These are phyloP conservation scores for Syncephalastrum contaminatum DNA, from an alignment of 371 early-diverging fungal genomes.

Conservation along the genomic window DNA sequence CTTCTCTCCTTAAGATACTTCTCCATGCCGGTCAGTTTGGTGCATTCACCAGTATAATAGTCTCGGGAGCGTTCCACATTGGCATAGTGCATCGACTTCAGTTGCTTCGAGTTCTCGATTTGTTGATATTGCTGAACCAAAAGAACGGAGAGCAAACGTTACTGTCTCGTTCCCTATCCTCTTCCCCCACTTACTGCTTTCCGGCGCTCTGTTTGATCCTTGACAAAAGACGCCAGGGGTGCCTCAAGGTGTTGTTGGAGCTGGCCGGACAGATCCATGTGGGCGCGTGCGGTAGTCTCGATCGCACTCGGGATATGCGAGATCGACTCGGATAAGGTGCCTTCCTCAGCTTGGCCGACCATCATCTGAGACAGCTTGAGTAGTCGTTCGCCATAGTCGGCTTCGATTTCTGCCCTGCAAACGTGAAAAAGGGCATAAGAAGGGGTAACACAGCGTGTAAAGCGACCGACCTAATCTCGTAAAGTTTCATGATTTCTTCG, in stretches of 20 bases:
- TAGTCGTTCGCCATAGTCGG: constrained; percentile 28
- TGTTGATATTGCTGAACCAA: constrained; percentile 33
- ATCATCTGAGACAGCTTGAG: constrained; percentile 21
- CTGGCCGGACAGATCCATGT: constrained; percentile 29
- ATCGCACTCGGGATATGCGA: constrained; percentile 28
- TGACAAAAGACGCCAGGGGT: constrained; percentile 20
- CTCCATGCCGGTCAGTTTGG: constrained; percentile 17
- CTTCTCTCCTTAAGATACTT: constrained; percentile 15
- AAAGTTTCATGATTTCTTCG: constrained; percentile 22
- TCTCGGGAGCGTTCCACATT: constrained; percentile 30
- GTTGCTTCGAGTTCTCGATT: constrained; percentile 39
- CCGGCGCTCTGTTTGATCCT: constrained; percentile 20
- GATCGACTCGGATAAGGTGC: constrained; percentile 22
- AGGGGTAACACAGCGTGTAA: not conserved
- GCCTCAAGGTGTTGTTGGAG: constrained; percentile 20
- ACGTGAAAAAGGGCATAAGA: not conserved
- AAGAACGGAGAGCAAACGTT: not conserved
- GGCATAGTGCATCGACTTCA: constrained; percentile 30
- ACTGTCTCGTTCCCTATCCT: not conserved
- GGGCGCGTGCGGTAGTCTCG: constrained; percentile 29
- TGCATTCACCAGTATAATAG: constrained; percentile 15
- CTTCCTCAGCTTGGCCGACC: constrained; percentile 25
- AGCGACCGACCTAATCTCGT: constrained; percentile 20
- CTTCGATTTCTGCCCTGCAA: constrained; percentile 27
- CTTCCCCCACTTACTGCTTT: constrained; percentile 14